Conservation (phyloP, 2,329 filamentous ascomycete genomes). For the Tolypocladium cylindrosporum region DNA sequence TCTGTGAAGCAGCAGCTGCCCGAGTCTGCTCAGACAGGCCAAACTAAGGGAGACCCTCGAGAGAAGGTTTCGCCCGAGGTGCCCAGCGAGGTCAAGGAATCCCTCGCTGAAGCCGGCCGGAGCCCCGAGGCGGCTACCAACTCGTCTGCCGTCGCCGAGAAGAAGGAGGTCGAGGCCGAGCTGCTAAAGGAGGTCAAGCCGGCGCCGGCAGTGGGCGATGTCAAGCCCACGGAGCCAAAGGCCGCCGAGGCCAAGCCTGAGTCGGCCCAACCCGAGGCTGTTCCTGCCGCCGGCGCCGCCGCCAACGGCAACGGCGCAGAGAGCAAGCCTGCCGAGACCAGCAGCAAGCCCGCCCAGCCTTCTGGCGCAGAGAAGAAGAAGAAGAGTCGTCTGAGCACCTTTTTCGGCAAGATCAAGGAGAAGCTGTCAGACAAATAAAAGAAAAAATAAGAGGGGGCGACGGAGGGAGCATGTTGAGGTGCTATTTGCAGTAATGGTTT, state of each 20-base stretch:
- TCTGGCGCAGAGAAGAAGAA: constrained; percentile 49
- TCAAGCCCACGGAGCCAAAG: constrained; percentile 12
- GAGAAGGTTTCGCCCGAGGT: constrained; percentile 40
- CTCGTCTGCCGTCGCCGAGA: constrained; percentile 60
- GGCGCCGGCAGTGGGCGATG: constrained; percentile 21
- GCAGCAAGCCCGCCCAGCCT: constrained; percentile 11
- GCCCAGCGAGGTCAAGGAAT: constrained; percentile 46
- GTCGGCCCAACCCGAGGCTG: constrained; percentile 2
- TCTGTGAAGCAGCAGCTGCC: constrained; percentile 41
- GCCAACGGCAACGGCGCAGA: constrained; percentile 10
- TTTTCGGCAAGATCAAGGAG: constrained; percentile 48
- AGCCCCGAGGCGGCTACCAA: constrained; percentile 64
- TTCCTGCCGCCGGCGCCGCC: constrained; percentile 4
- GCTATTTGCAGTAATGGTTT: constrained; percentile 16
- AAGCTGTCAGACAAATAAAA: constrained; percentile 26
- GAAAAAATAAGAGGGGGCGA: constrained; percentile 2
- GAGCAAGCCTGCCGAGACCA: constrained; percentile 9
- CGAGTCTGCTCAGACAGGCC: constrained; percentile 34
- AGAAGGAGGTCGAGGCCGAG: constrained; percentile 65
- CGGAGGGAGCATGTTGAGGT: constrained; percentile 5
- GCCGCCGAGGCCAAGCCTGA: constrained; percentile 4
- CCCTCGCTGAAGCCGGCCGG: constrained; percentile 45
- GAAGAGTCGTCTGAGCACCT: constrained; percentile 53
- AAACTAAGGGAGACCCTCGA: constrained; percentile 30
- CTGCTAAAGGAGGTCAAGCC: constrained; percentile 54